Percentiles rank a stretch among this genome's conserved stretches.
phyloP scores from a whole-genome alignment of 2,329 filamentous ascomycete species.

The Cladosporium oxysporum region DNA sequence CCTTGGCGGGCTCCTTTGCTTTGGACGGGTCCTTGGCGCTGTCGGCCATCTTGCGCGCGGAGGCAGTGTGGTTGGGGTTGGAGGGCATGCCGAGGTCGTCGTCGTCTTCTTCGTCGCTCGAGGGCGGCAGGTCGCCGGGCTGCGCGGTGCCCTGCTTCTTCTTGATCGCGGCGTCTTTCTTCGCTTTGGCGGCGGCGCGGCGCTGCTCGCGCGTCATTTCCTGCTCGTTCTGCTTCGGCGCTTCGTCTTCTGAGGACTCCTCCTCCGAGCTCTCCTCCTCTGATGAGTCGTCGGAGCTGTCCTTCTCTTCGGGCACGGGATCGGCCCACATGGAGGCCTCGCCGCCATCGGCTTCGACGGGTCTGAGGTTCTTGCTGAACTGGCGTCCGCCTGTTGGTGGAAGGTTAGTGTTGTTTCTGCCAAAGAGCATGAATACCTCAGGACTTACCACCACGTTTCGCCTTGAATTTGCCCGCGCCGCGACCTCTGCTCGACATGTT shows the following conservation, averaged over 20 bases:
- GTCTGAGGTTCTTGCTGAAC: conserved; percentile 88
- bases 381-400: conserved; percentile 76
- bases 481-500: conserved; percentile 57
- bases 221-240: conserved; percentile 40
- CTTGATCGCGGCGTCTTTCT: conserved; percentile 85
- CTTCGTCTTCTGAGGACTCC: conserved; percentile 44
- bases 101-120: conserved; percentile 59
- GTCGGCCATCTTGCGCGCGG: conserved; percentile 67
- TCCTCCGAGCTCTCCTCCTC: conserved; percentile 52
- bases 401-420: conserved; percentile 23
- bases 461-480: conserved; percentile 94
- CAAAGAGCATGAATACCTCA: not conserved
- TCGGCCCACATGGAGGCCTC: conserved; percentile 85
- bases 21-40: conserved; percentile 54
- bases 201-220: conserved; percentile 83
- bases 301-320: conserved; percentile 53
- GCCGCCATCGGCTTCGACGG: conserved; percentile 85
- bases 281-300: conserved; percentile 51
- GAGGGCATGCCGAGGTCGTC: conserved; percentile 68
- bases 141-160: conserved; percentile 70
- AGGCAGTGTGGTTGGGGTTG: conserved; percentile 82
- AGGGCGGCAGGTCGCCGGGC: conserved; percentile 82
- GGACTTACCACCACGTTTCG: conserved; percentile 78
- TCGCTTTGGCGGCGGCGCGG: conserved; percentile 81
- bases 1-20: conserved; percentile 58